Base-by-base conservation (phyloP, 2,329 filamentous ascomycete genomes). In the Pseudogymnoascus verrucosus region DNA sequence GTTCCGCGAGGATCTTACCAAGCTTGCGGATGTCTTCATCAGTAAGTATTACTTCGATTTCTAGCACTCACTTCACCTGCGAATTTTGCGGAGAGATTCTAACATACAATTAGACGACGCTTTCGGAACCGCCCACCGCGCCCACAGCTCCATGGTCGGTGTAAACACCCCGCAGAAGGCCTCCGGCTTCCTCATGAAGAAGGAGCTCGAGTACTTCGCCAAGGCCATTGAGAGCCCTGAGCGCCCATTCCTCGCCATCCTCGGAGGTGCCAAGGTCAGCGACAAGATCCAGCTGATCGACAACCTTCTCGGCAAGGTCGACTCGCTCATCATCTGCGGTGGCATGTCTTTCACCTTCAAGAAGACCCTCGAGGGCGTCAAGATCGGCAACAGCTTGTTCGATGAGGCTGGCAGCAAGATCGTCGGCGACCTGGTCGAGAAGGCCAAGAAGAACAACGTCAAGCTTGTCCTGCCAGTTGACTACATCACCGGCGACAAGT, bases 291-390 rank as follows among this genome's bases (percentile, higher is more conserved):
- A 97, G 83, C 85, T 99, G 72, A 98, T 99, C 76, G 93, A 99
- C 82, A 99, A 99, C 84, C 84, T 99, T 69, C 89, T 99, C 70
- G 90, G 92, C 79, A 98, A 99, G 86, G 93, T 99, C 78, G 86
- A 99, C 85, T 95, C 89, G 77, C 85, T 99, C 69, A 89, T 99
- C 79, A 89, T 99, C 79, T 96, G 93, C 77, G 95, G 95, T 75
- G 95, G 87, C 73, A 99, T 99, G 95, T 93, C 95, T 67, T 99
- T 98, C 82, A 99, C 95, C 72, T 99, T 99, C 86, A 98, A 98
- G 86, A 99, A 99, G 86, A 93, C 91, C n/a, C 85, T 98, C 64
- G 86, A 97, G 79, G 83, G 85, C 75, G 88, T 98, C 74, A 84
- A 88, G 78, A 99, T 99, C 70, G 95, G 95, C 66, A 87, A 87